Percentiles rank a stretch among this genome's conserved stretches.
These are phyloP conservation scores for Azolla pinnata DNA, from an alignment of 75 land plant genomes.

Conservation along the genomic window DNA sequence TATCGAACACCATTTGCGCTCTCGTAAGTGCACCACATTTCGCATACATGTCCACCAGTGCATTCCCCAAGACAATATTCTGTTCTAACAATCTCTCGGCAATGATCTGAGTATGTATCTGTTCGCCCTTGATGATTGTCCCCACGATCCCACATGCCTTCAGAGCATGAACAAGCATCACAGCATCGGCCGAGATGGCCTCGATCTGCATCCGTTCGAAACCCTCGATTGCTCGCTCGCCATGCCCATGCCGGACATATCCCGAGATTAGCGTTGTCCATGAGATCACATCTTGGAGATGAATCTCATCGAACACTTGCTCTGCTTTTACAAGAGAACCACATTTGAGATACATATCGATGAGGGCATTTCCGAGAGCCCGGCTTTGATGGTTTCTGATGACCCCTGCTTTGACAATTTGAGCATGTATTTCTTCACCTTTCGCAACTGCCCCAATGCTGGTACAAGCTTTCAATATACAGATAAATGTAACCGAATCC, in stretches of 20 bases:
- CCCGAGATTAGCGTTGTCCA: slow-evolving; percentile 5
- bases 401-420: background rate
- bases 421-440: background rate
- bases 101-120: too few relatives aligned
- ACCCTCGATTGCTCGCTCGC: background rate
- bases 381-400: background rate
- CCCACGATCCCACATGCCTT: too few relatives aligned
- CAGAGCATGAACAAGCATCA: too few relatives aligned
- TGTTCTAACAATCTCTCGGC: too few relatives aligned
- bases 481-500: background rate
- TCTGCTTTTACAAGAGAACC: background rate
- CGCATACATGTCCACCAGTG: too few relatives aligned
- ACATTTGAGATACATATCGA: background rate
- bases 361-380: background rate
- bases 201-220: too few relatives aligned
- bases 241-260: slow-evolving; percentile 4
- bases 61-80: too few relatives aligned
- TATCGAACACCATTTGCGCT: too few relatives aligned
- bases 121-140: too few relatives aligned
- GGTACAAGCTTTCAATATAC: background rate
- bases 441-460: background rate
- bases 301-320: background rate
- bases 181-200: too few relatives aligned
- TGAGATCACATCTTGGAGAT: background rate
- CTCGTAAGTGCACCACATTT: too few relatives aligned